phyloP scores from a whole-genome alignment of 306 rosid genomes.

The barrel medic (Medicago truncatula) region DNA sequence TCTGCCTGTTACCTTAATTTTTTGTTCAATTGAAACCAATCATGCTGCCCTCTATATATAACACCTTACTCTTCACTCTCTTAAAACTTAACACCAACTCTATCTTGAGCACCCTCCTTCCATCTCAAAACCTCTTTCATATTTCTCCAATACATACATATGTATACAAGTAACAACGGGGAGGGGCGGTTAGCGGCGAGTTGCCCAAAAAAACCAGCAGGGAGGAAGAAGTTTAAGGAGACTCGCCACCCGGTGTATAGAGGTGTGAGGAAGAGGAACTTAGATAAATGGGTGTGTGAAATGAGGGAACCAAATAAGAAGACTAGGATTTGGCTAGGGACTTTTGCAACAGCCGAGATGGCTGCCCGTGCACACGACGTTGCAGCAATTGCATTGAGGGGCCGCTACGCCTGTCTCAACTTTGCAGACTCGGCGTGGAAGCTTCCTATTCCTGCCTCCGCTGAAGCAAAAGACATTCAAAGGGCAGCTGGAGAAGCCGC shows the following conservation, averaged over 20 bases:
- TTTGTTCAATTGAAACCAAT: not conserved
- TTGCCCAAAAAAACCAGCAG: constrained; percentile 41
- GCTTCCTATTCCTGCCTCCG: constrained; percentile 57
- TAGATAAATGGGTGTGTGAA: constrained; percentile 85
- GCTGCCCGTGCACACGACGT: constrained; percentile 91
- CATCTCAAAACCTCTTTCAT: not conserved
- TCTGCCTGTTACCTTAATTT: not conserved
- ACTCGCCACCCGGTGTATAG: constrained; percentile 84
- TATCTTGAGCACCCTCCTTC: not conserved
- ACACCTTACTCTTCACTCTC: not conserved
- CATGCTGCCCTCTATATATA: not conserved
- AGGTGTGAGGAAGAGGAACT: constrained; percentile 74
- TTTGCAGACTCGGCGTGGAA: constrained; percentile 80
- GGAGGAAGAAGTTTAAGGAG: constrained; percentile 89
- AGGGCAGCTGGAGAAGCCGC: constrained; percentile 68
- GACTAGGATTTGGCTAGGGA: constrained; percentile 60
- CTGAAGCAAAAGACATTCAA: constrained; percentile 67
- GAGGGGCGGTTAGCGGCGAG: not conserved
- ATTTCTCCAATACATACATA: not conserved
- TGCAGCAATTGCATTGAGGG: constrained; percentile 68
- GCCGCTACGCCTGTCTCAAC: constrained; percentile 66
- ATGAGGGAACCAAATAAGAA: constrained; percentile 85
- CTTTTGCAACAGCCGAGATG: constrained; percentile 79
- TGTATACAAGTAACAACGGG: not conserved
- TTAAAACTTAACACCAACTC: not conserved